Conservation (phyloP, 768 basidiomycete genomes). For the Mycena vulgaris region DNA sequence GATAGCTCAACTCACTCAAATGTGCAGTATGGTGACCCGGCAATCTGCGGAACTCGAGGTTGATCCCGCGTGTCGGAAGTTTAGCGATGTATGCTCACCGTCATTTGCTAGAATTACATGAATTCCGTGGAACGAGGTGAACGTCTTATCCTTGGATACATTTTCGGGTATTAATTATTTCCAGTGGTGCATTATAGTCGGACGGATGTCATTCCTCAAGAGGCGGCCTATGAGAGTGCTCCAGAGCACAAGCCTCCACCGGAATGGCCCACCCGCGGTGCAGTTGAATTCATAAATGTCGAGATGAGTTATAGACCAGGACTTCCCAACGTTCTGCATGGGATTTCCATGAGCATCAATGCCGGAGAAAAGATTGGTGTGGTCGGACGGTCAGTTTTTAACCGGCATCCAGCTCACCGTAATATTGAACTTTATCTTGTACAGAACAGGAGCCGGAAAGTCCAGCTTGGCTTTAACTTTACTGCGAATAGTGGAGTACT, state of each 20-base stretch:
- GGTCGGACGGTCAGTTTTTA: slow-evolving; percentile 63
- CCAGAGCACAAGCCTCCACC: slow-evolving; percentile 65
- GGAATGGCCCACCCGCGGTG: slow-evolving; percentile 76
- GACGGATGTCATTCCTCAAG: slow-evolving; percentile 68
- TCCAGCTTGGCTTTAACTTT: slow-evolving; percentile 76
- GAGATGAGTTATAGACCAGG: slow-evolving; percentile 77
- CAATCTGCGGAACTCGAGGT: slow-evolving; percentile 79
- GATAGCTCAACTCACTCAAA: slow-evolving; percentile 65
- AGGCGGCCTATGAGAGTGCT: slow-evolving; percentile 73
- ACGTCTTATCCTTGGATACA: neutral
- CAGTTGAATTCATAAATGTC: slow-evolving; percentile 73
- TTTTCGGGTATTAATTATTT: neutral
- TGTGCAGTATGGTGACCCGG: slow-evolving; percentile 68
- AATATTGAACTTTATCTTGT: slow-evolving; percentile 42
- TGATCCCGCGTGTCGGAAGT: slow-evolving; percentile 23
- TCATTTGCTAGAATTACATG: slow-evolving; percentile 67
- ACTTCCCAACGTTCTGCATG: slow-evolving; percentile 80
- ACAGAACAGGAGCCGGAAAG: slow-evolving; percentile 70
- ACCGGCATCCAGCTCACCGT: slow-evolving; percentile 1
- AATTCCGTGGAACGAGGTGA: slow-evolving; percentile 74
- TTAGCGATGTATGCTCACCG: neutral
- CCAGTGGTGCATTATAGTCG: slow-evolving; percentile 70
- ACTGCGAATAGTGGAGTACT: slow-evolving; percentile 79
- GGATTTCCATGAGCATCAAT: slow-evolving; percentile 70
- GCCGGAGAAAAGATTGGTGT: slow-evolving; percentile 86